phyloP scores from a whole-genome alignment of 2,329 filamentous ascomycete species.

The Calonectria henricotiae region DNA sequence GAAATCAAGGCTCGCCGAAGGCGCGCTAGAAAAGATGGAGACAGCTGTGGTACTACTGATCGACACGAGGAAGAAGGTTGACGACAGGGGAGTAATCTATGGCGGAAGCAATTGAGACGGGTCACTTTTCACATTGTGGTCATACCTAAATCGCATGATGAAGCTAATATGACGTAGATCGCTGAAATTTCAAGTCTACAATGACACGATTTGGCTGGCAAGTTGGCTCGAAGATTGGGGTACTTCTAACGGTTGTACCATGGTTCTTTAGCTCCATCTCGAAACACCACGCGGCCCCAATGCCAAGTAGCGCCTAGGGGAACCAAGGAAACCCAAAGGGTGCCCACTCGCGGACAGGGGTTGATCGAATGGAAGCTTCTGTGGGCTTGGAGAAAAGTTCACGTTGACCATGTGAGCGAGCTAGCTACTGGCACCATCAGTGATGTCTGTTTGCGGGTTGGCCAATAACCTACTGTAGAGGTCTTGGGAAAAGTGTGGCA shows the following conservation, averaged over 20 bases:
- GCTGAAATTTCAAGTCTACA: constrained; percentile 1
- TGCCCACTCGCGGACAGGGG: constrained; percentile 41
- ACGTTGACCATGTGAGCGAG: constrained; percentile 37
- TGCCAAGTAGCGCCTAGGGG: constrained; percentile 35
- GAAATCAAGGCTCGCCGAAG: constrained; percentile 28
- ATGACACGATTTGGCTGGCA: constrained; percentile 23
- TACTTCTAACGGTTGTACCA: constrained; percentile 40
- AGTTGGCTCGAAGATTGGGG: constrained; percentile 30
- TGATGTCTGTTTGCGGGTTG: constrained; percentile 11
- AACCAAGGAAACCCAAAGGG: constrained; percentile 42
- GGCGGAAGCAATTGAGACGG: constrained; percentile 24
- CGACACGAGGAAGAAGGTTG: constrained; percentile 23
- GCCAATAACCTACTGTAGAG: constrained; percentile 3
- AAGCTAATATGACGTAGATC: constrained; percentile 31
- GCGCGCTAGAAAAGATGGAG: constrained; percentile 31
- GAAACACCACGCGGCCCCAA: constrained; percentile 41
- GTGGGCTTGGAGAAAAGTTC: constrained; percentile 33
- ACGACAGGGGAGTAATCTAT: constrained; percentile 12
- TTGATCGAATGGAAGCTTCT: constrained; percentile 42
- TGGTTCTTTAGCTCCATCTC: constrained; percentile 35
- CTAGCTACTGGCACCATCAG: constrained; percentile 36
- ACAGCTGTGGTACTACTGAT: constrained; percentile 26
- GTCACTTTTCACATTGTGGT: constrained; percentile 13
- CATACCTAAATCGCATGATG: constrained; percentile 15
- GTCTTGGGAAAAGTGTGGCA: background rate